Conservation (phyloP, 306 rosid genomes). For the Ormosia emarginata region DNA sequence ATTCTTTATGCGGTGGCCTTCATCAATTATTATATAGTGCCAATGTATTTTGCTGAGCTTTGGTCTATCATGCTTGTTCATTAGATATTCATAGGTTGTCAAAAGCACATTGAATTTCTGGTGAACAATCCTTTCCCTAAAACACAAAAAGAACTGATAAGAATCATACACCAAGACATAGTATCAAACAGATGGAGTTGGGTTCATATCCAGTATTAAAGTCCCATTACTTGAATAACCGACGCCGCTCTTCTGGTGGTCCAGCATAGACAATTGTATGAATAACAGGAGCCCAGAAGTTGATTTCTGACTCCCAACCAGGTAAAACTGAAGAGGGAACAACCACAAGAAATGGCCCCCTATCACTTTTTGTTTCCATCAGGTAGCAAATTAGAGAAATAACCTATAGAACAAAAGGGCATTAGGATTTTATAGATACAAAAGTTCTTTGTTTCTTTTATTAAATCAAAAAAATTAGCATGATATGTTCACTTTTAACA, state of each 20-base stretch:
- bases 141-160: constrained; percentile 32
- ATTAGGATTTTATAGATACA: constrained; percentile 14
- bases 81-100: constrained; percentile 95
- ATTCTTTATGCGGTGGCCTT: constrained; percentile 99
- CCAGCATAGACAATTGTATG: constrained; percentile 86
- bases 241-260: constrained; percentile 94
- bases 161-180: constrained; percentile 18
- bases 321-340: constrained; percentile 99
- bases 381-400: constrained; percentile 94
- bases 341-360: constrained; percentile 98
- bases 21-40: constrained; percentile 97
- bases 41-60: constrained; percentile 91
- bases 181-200: constrained; percentile 3
- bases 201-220: neutral
- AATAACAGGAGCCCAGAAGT: constrained; percentile 87
- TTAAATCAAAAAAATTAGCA: constrained; percentile 3
- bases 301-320: constrained; percentile 97
- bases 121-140: constrained; percentile 91
- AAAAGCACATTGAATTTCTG: constrained; percentile 93
- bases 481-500: neutral
- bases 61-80: constrained; percentile 99
- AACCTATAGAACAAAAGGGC: constrained; percentile 51
- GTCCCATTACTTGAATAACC: constrained; percentile 73
- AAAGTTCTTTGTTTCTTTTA: neutral
- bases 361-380: constrained; percentile 95